These are phyloP conservation scores for Linnemannia zychae DNA, from an alignment of 192 early-diverging fungal species.

Conservation along the genomic window DNA sequence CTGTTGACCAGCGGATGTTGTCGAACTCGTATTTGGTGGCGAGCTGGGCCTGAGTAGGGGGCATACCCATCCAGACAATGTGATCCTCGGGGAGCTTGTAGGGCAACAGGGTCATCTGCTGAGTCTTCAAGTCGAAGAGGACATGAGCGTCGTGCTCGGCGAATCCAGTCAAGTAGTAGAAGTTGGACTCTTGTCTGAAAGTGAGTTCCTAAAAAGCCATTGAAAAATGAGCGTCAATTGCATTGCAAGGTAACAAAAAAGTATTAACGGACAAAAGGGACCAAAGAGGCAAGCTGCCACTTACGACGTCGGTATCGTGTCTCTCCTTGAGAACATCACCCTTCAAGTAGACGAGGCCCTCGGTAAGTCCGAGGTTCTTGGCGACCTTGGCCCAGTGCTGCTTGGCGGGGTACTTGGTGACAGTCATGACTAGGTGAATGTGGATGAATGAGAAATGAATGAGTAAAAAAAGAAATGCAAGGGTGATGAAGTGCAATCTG, in stretches of 20 bases:
- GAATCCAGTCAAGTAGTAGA: slow-evolving; percentile 90
- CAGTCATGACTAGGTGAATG: slow-evolving; percentile 10
- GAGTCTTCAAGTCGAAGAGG: slow-evolving; percentile 76
- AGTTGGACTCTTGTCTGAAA: slow-evolving; percentile 91
- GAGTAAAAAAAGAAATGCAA: no score
- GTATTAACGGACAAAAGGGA: slow-evolving; percentile 4
- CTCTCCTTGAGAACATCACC: slow-evolving; percentile 72
- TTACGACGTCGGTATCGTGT: slow-evolving; percentile 81
- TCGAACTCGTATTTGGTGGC: slow-evolving; percentile 78
- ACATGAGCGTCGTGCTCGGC: slow-evolving; percentile 82
- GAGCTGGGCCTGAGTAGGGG: slow-evolving; percentile 68
- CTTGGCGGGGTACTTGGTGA: slow-evolving; percentile 71
- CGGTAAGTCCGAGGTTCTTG: slow-evolving; percentile 66
- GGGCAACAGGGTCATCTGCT: slow-evolving; percentile 76
- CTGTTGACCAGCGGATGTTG: slow-evolving; percentile 70
- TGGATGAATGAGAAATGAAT: no score
- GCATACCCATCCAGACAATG: slow-evolving; percentile 86
- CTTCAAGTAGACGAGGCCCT: slow-evolving; percentile 75
- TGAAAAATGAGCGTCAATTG: slow-evolving; percentile 29
- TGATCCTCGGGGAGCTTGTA: slow-evolving; percentile 78
- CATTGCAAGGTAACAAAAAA: background rate
- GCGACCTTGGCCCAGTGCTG: slow-evolving; percentile 71
- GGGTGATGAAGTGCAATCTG: no score
- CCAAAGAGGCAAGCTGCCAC: slow-evolving; percentile 32
- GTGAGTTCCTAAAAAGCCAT: slow-evolving; percentile 70